These are phyloP conservation scores for Huiozyma naganishii DNA, from an alignment of 805 yeast species.

Conservation along the genomic window DNA sequence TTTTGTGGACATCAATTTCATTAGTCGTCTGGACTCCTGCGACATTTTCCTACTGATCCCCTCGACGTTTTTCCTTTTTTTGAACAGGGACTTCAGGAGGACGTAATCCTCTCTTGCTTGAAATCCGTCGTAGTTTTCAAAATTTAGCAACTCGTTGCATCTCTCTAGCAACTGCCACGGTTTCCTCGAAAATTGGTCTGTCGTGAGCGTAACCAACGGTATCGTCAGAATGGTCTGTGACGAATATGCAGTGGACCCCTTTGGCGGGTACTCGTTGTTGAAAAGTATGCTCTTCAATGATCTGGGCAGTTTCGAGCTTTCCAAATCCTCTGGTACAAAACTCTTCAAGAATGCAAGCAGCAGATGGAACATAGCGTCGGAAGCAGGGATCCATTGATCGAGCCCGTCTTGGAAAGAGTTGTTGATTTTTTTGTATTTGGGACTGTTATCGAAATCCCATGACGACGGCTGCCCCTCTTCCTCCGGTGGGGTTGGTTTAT, in stretches of 20 bases:
- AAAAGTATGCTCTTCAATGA: constrained; percentile 55
- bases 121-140: constrained; percentile 59
- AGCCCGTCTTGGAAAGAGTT: constrained; percentile 57
- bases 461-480: constrained; percentile 17
- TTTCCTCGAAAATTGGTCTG: constrained; percentile 34
- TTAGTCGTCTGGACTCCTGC: constrained; percentile 55
- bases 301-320: constrained; percentile 44
- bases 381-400: constrained; percentile 66
- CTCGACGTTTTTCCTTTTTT: constrained; percentile 38
- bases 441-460: constrained; percentile 13
- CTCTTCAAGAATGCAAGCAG: constrained; percentile 67
- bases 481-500: constrained; percentile 14
- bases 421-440: constrained; percentile 11
- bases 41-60: constrained; percentile 57
- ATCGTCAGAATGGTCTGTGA: constrained; percentile 39
- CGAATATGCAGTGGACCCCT: constrained; percentile 28
- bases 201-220: constrained; percentile 51
- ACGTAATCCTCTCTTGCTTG: constrained; percentile 72
- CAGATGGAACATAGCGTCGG: constrained; percentile 79
- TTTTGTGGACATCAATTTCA: constrained; percentile 31
- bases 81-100: constrained; percentile 60
- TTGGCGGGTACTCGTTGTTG: constrained; percentile 69
- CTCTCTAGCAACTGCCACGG: constrained; percentile 52
- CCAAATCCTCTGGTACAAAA: constrained; percentile 58
- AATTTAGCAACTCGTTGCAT: constrained; percentile 48